These are phyloP conservation scores for Tolypocladium sp. DNA, from an alignment of 2,329 filamentous ascomycete species.

Conservation along the genomic window DNA sequence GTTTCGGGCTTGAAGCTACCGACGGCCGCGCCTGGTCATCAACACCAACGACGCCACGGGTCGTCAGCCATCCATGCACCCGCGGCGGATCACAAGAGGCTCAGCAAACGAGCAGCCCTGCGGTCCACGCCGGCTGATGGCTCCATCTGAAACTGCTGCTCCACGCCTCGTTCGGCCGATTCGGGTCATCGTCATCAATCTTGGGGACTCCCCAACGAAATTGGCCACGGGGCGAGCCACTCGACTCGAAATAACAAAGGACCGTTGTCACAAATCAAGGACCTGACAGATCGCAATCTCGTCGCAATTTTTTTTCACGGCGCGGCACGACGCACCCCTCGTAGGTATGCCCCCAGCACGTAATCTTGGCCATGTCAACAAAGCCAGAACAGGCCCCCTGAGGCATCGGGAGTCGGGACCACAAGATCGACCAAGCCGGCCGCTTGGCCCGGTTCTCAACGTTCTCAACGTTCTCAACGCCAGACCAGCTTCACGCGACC, in stretches of 20 bases:
- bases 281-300: not conserved
- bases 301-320: not conserved
- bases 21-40: not conserved
- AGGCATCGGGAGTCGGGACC: not conserved
- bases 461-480: not conserved
- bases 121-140: not conserved
- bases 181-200: not conserved
- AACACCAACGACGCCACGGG: not conserved
- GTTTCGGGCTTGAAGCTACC: not conserved
- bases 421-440: not conserved
- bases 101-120: not conserved
- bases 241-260: not conserved
- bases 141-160: not conserved
- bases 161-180: not conserved
- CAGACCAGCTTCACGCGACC: not conserved
- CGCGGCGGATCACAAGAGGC: not conserved
- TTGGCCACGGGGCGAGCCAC: not conserved
- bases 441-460: not conserved
- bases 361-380: not conserved
- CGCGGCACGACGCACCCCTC: not conserved
- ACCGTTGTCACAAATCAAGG: not conserved
- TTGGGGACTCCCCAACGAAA: not conserved
- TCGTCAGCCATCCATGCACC: not conserved
- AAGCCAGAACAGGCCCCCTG: not conserved
- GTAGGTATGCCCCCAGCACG: not conserved